Evolutionary conservation across 2,329 filamentous ascomycete species (phyloP), one percentile per base, ranked within the genome.

Genomic region (Aspergillus quadricinctus): DNA sequence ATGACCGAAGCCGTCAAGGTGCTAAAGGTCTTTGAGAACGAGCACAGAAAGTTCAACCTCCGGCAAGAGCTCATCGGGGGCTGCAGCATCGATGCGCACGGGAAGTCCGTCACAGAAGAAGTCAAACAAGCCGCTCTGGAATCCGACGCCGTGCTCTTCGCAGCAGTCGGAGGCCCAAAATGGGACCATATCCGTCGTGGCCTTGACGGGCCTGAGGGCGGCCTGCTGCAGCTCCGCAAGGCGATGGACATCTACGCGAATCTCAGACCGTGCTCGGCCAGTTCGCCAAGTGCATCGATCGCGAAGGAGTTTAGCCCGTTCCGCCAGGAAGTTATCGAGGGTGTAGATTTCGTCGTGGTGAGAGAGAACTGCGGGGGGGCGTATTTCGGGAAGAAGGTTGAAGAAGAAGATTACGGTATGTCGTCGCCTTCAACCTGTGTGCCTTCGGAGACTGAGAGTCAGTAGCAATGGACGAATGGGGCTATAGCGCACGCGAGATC

Each of bases 171-270:
- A 58, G 92, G 92, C 1, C 92, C 92, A 17, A 84, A 96, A 88
- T 96, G 91, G 91, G 91, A 92, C 63, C 91, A 89, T 50, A 62
- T 64, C 19, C 68, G 72, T 10, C 63, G 62, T 27, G 89, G 89
- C 61, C 78, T 86, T 49, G 87, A 96, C 58, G 89, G 91, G 17
- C 92, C 92, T 0, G 92, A 96, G 73, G 89, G 95, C 72, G 92
- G 92, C 53, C 84, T 96, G 64, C 83, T 97, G 56, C 84, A 81
- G 66, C 86, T 97, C 53, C 89, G 92, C 74, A 95, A 92, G 77
- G 88, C 93, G 75, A 88, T 96, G 80, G 82, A 85, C 68, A 89
- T 92, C 53, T 96, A 92, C 77, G 92, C 91, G 58, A 96, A 97
- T 81, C 83, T 97, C 57, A 85, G 92, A 7, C 92, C 92, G 6